Conservation (phyloP, 768 basidiomycete species). For the Tulasnella sp. region DNA sequence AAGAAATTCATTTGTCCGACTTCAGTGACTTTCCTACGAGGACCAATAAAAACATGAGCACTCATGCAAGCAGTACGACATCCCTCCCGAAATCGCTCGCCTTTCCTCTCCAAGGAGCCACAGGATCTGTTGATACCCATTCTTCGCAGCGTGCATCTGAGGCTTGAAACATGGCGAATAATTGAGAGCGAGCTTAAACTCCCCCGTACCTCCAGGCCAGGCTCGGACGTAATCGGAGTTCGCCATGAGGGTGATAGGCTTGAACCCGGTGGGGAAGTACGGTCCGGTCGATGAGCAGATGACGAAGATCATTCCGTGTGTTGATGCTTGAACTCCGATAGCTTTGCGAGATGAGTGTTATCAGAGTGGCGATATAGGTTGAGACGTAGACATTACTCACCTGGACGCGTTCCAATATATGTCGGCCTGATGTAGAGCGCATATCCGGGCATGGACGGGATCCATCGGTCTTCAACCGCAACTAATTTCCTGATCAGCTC, state of each 20-base stretch:
- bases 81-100: too few relatives aligned
- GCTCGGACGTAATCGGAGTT: constrained; percentile 79
- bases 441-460: constrained; percentile 60
- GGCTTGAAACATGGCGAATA: constrained; percentile 54
- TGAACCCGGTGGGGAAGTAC: constrained; percentile 41
- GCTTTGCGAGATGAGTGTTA: constrained; percentile 18
- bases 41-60: not conserved
- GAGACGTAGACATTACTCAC: not conserved
- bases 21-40: constrained; percentile 33
- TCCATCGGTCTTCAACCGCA: constrained; percentile 68
- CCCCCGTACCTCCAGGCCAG: constrained; percentile 62
- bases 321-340: constrained; percentile 58
- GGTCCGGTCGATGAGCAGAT: constrained; percentile 58
- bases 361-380: not conserved
- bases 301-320: constrained; percentile 75
- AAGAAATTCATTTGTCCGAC: constrained; percentile 80
- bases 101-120: constrained; percentile 61
- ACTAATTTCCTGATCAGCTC: constrained; percentile 57
- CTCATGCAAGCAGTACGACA: not conserved
- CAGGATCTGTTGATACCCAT: constrained; percentile 68
- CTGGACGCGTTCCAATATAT: constrained; percentile 34
- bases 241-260: constrained; percentile 45
- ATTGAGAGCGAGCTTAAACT: constrained; percentile 53
- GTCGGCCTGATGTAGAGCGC: constrained; percentile 84
- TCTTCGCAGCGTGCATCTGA: constrained; percentile 49